Base-by-base conservation (phyloP, 495 filamentous ascomycete species). In the Geopyxis carbonaria region DNA sequence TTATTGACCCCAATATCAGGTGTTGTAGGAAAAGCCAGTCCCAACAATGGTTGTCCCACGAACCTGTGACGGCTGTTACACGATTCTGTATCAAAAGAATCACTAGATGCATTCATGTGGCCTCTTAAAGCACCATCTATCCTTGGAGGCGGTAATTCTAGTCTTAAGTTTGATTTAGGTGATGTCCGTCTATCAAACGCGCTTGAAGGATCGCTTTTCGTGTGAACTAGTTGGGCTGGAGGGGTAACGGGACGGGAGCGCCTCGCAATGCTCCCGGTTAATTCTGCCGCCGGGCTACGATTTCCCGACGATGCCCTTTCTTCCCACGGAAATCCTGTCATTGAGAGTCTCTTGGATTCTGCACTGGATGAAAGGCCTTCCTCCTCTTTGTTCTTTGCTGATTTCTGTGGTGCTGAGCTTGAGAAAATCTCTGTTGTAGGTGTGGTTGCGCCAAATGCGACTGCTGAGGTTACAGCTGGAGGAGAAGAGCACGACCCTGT, bases 1-100 rank as follows among this genome's bases (percentile, higher is more conserved):
- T 30, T 45, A 28, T 53, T 48, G 6, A 54, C 23, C 33, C 49
- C 29, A 15, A 50, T 53, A 21, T 53, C 45, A 10, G 51, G 51
- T 24, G 51, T 54, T 14, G 51, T 45, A 16, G 51, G 51, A 21
- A 55, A 54, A 27, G 51, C 50, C 22, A 48, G 38, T 16, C 51
- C 51, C 13, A 54, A 38, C 16, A 54, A 35, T 33, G 50, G 44
- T 28, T 40, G 49, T 33, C 24, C 42, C 33, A 30, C 34, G 16
- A 34, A 35, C 35, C 30, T 43, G 24, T 23, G 33, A 2, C 22
- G 29, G 16, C 14, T 9, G 8, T 10, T 9, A 40, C 31, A 42
- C 10, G 5, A 40, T 39, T 23, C 52, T 40, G 22, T 23, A 38
- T 36, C 33, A 6, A 37, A n/a, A 5, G 21, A 7, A 18, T 39